Conservation (phyloP, 768 basidiomycete genomes). For the Suillus clintonianus region DNA sequence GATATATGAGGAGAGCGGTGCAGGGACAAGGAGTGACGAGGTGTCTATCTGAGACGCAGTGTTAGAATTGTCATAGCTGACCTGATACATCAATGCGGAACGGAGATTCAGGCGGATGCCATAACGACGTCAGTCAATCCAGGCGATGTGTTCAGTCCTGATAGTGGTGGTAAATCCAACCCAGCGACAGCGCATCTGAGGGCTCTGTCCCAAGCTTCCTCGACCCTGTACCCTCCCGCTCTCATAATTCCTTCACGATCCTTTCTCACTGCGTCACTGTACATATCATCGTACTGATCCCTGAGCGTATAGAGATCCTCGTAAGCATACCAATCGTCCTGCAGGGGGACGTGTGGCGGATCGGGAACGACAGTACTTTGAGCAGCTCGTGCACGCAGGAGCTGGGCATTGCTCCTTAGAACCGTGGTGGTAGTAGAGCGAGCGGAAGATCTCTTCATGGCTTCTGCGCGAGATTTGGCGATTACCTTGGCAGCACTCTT, state of each 20-base stretch:
- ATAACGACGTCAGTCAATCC: slow-evolving; percentile 48
- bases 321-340: slow-evolving; percentile 76
- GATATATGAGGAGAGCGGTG: neutral
- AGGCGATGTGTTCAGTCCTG: slow-evolving; percentile 22
- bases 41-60: neutral
- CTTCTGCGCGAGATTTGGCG: slow-evolving; percentile 66
- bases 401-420: slow-evolving; percentile 46
- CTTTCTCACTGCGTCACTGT: slow-evolving; percentile 74
- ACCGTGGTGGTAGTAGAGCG: slow-evolving; percentile 46
- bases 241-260: slow-evolving; percentile 80
- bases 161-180: slow-evolving; percentile 60
- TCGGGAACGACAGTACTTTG: slow-evolving; percentile 72
- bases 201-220: slow-evolving; percentile 87
- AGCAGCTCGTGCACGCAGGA: slow-evolving; percentile 63
- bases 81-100: neutral
- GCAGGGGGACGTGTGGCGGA: slow-evolving; percentile 75
- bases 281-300: slow-evolving; percentile 68
- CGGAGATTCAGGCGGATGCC: slow-evolving; percentile 36
- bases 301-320: slow-evolving; percentile 63
- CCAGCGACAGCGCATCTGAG: slow-evolving; percentile 73
- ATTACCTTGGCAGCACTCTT: slow-evolving; percentile 71
- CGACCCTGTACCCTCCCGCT: slow-evolving; percentile 78
- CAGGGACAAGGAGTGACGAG: neutral
- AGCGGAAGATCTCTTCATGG: slow-evolving; percentile 59
- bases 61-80: neutral